A percentile compares a stretch with the other conserved stretches of the same genome.
These are phyloP conservation scores for Pisolithus microcarpus DNA, from an alignment of 768 basidiomycete genomes.

Conservation along the genomic window DNA sequence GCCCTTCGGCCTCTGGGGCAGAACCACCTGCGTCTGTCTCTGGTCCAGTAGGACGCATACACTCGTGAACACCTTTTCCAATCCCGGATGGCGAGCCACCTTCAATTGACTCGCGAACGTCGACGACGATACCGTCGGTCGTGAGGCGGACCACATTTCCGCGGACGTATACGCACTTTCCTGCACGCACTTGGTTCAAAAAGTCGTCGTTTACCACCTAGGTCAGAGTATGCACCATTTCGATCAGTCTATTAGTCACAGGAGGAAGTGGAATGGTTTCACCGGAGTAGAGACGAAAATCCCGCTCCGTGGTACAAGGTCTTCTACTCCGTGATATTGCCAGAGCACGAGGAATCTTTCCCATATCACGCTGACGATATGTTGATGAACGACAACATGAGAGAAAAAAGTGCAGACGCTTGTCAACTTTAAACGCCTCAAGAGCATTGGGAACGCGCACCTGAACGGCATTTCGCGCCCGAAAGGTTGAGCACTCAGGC, in stretches of 20 bases:
- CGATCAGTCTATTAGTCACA: not conserved
- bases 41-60: not conserved
- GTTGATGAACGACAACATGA: not conserved
- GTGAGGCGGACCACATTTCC: constrained; percentile 39
- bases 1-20: not conserved
- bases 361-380: constrained; percentile 35
- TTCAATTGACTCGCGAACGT: constrained; percentile 27
- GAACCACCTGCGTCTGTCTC: not conserved
- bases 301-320: constrained; percentile 37
- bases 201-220: constrained; percentile 49
- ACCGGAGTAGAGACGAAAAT: constrained; percentile 45
- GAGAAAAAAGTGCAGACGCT: not conserved
- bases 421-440: not conserved
- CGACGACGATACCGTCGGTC: constrained; percentile 31
- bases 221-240: not conserved
- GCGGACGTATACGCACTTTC: constrained; percentile 40
- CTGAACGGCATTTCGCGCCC: constrained; percentile 47
- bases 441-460: constrained; percentile 12
- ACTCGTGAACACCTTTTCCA: not conserved
- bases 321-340: constrained; percentile 40
- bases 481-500: constrained; percentile 45
- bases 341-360: constrained; percentile 36
- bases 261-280: constrained; percentile 1
- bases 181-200: constrained; percentile 36
- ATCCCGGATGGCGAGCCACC: not conserved